Percentiles rank a stretch among this genome's conserved stretches.
These are phyloP conservation scores for Jamesozyma spencerorum DNA, from an alignment of 805 yeast species.

Conservation along the genomic window DNA sequence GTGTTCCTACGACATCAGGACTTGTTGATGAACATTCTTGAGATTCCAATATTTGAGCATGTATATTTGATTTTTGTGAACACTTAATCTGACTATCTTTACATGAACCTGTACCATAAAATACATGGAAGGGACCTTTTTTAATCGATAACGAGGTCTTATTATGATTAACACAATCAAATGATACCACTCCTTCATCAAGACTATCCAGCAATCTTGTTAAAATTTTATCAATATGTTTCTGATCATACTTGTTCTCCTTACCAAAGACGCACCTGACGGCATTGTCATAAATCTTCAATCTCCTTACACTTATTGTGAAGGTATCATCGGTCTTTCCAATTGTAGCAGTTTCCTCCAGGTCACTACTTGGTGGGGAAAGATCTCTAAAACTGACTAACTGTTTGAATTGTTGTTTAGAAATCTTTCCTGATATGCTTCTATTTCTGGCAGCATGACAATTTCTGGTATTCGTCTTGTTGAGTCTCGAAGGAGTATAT, in stretches of 20 bases:
- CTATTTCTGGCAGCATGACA: not conserved
- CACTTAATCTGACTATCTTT: too few species aligned
- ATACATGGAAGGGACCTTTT: not conserved
- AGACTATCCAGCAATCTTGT: slow-evolving; percentile 9
- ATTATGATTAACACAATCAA: too few species aligned
- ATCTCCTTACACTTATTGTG: slow-evolving; percentile 26
- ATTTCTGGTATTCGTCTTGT: not conserved
- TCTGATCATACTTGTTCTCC: slow-evolving; percentile 13
- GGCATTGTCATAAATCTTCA: slow-evolving; percentile 24
- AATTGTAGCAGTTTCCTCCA: not conserved
- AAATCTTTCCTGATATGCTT: slow-evolving; percentile 7
- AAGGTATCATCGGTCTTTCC: slow-evolving; percentile 10
- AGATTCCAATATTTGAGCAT: too few species aligned
- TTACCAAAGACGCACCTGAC: slow-evolving; percentile 18
- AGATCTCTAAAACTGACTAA: slow-evolving; percentile 11
- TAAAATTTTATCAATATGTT: slow-evolving; percentile 16
- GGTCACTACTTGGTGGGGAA: not conserved
- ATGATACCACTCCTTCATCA: slow-evolving; percentile 4
- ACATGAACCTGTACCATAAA: not conserved
- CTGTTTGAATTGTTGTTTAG: slow-evolving; percentile 14
- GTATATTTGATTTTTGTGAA: not conserved
- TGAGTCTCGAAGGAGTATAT: not conserved
- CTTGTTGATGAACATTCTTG: not conserved
- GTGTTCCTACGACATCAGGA: not conserved
- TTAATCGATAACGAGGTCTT: not conserved